Evolutionary conservation across 164 flowering plant genomes (phyloP).

Genomic region (Tetracentron sinense): DNA sequence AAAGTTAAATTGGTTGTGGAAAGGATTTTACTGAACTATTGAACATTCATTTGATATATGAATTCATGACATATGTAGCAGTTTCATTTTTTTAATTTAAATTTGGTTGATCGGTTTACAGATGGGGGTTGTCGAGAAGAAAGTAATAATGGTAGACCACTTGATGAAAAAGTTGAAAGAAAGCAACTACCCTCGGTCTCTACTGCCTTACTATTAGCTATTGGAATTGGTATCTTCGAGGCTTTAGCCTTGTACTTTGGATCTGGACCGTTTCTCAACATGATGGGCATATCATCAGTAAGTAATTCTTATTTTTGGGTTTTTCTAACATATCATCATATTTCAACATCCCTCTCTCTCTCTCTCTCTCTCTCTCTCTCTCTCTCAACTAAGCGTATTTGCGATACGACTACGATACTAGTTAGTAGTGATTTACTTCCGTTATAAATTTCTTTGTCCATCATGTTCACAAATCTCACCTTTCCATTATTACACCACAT

Average conservation of each 20-base stretch:
- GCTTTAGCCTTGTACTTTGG: slow-evolving; percentile 74
- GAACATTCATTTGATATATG: slow-evolving; percentile 2
- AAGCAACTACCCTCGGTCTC: slow-evolving; percentile 87
- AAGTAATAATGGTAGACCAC: slow-evolving; percentile 29
- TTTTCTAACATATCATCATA: background rate
- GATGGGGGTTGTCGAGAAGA: slow-evolving; percentile 22
- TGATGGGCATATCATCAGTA: slow-evolving; percentile 84
- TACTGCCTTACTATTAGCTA: slow-evolving; percentile 77
- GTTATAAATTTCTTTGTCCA: background rate
- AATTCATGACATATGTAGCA: background rate
- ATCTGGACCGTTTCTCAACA: slow-evolving; percentile 67
- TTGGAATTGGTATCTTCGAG: slow-evolving; percentile 82
- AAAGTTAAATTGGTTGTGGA: background rate
- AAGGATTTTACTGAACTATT: background rate
- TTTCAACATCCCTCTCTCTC: background rate
- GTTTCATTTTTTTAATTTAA: slow-evolving; percentile 1
- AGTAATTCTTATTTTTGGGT: slow-evolving; percentile 20
- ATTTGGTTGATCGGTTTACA: slow-evolving; percentile 15
- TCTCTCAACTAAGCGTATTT: background rate
- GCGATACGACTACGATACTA: background rate
- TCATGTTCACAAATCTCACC: slow-evolving; percentile 1
- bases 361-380: slow-evolving; percentile 1
- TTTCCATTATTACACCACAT: background rate
- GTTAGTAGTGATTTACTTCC: background rate
- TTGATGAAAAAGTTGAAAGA: slow-evolving; percentile 33